Evolutionary conservation across 345 rosid genomes (phyloP), one percentile per base, ranked within the genome.

Genomic region (Psidium guajava): DNA sequence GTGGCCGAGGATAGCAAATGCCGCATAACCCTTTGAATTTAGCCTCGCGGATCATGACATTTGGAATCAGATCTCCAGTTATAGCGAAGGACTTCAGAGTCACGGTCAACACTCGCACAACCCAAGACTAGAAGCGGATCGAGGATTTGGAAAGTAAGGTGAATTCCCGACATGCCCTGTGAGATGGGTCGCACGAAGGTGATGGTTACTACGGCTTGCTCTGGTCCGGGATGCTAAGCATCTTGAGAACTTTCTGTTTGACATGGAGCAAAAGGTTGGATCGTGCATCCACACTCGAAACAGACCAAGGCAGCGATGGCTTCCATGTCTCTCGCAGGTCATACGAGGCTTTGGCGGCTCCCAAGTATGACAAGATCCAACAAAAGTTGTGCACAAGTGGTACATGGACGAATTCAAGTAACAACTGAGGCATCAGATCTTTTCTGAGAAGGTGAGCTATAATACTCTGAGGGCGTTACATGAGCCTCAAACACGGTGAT

Each of bases 271-370:
- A 54, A 16, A 54, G 40, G 15, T 64, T 28, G 22, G 74, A 9
- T 28, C 20, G n/a, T 27, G 73, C 73, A 0, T 61, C 2, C 14
- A 9, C 20, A 6, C 73, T 61, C 2, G 4, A 2, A 61, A 36
- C 2, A 13, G 40, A 61, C 13, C 40, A 0, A 14, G 10, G 40
- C 1, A 27, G 20, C 73, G 1, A 14, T 27, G 40, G 16, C 40
- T 0, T 61, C 40, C 40, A 14, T 14, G 73, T 3, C 6, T 61
- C 40, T 1, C 73, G 14, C 20, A 3, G 0, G 40, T 6, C 0
- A 6, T 61, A 5, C 20, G 14, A 61, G 27, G 73, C 20, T 27
- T 5, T 58, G 69, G 32, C 3, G 32, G 69, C 13, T 36, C 8
- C 13, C 8, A 0, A 61, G 42, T 10, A 27, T 28, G 74, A 14